Percentiles rank a stretch among this genome's conserved stretches.
phyloP scores from a whole-genome alignment of 495 filamentous ascomycete genomes.

The Aspergillus sclerotioniger region DNA sequence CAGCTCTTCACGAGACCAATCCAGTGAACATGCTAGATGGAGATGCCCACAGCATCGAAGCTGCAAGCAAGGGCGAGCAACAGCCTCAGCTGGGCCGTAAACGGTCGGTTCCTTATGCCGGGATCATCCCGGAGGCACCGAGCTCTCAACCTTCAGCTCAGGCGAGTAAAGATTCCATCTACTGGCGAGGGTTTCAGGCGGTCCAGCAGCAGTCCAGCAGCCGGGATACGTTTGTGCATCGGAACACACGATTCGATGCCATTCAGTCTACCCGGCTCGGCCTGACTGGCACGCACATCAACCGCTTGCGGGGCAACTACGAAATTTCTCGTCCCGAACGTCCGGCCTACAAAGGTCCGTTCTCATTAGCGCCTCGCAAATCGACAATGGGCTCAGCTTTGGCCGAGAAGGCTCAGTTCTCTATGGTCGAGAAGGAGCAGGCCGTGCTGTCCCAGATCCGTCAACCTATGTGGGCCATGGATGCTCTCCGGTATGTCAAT shows the following conservation, averaged over 20 bases:
- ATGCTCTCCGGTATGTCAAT: conserved; percentile 72
- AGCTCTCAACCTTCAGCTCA: conserved; percentile 25
- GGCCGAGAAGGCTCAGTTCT: conserved; percentile 48
- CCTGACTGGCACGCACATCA: conserved; percentile 60
- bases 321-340: conserved; percentile 52
- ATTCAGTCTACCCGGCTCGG: conserved; percentile 76
- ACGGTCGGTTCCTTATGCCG: conserved; percentile 48
- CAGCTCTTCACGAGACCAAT: conserved; percentile 66
- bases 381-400: conserved; percentile 40
- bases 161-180: conserved; percentile 71
- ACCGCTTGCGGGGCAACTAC: conserved; percentile 76
- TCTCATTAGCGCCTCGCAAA: conserved; percentile 54
- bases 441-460: conserved; percentile 74
- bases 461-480: conserved; percentile 75
- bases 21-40: conserved; percentile 48
- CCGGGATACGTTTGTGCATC: conserved; percentile 78
- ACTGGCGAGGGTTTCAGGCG: conserved; percentile 84
- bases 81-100: conserved; percentile 49
- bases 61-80: conserved; percentile 20
- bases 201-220: conserved; percentile 55
- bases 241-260: conserved; percentile 82
- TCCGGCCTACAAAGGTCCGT: conserved; percentile 49
- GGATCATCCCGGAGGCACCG: not conserved
- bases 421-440: conserved; percentile 68
- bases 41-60: conserved; percentile 26